Base-by-base conservation (phyloP, 2,329 filamentous ascomycete species). In the Scleromitrula shiraiana region DNA sequence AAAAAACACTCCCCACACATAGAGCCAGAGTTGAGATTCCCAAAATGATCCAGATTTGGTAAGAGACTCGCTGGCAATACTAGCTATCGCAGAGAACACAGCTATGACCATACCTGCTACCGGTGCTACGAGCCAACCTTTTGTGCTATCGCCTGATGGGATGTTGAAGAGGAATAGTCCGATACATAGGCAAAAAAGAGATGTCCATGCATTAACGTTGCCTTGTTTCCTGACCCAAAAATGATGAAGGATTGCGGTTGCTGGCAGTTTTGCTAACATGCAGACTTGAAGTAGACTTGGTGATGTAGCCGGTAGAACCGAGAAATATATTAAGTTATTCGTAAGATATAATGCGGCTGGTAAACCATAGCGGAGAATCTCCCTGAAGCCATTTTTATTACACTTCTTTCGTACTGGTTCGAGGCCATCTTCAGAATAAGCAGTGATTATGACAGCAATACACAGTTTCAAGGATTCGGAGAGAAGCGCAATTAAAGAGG, bases 301-400 rank as follows among this genome's bases (percentile, higher is more conserved):
- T 12, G 49, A 46, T 4, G 56, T 57, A 22, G 47, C 41, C 1
- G 55, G 56, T 1, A 59, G 41, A 2, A 56, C 51, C 1, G 52
- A 57, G n/a, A 51, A 59, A 32, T 57, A 57, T 14, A 59, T 59
- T 2, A 59, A 29, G 29, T 56, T 59, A 30, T 59, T 57, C 1
- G 41, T 37, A 7, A 59, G 48, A 38, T 56, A 57, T 4, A 59
- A 43, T 0, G 49, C 55, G 2, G 56, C 56, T 12, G 55, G 56
- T 27, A 56, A 14, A 3, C 55, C 53, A 40, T 53, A 59, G 45
- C 33, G 52, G 4, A 55, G 5, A n/a, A 53, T 50, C 14, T 26
- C 44, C 17, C 29, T 51, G 9, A 46, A 43, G 6, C 52, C 41
- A 7, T 33, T 53, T 24, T 19, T 39, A 22, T 37, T 42, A 8